Percentiles rank a stretch among this genome's conserved stretches.
phyloP scores from a whole-genome alignment of 2,329 filamentous ascomycete genomes.

The Fusarium buxicola region DNA sequence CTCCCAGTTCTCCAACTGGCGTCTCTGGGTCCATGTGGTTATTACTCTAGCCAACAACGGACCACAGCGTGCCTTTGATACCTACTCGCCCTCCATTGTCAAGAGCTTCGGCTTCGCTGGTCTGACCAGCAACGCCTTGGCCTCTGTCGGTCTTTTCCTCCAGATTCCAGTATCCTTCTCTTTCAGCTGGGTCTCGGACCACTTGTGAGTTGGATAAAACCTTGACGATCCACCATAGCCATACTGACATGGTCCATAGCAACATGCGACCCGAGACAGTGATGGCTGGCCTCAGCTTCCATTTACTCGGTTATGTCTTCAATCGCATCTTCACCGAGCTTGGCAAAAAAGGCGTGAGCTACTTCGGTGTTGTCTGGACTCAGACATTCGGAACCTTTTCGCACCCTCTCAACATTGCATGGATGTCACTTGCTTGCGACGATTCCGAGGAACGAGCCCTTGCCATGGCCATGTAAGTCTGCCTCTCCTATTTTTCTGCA shows the following conservation, averaged over 20 bases:
- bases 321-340: conserved; percentile 64
- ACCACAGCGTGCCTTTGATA: conserved; percentile 60
- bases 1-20: conserved; percentile 59
- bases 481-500: too few relatives aligned
- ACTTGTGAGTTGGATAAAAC: conserved; percentile 54
- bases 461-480: conserved; percentile 66
- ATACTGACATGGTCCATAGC: conserved; percentile 30
- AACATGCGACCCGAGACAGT: conserved; percentile 64
- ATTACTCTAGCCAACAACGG: conserved; percentile 63
- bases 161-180: conserved; percentile 63
- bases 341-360: conserved; percentile 55
- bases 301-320: conserved; percentile 64
- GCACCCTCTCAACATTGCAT: conserved; percentile 69
- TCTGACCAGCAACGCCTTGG: conserved; percentile 64
- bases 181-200: conserved; percentile 66
- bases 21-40: conserved; percentile 63
- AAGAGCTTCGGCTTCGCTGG: conserved; percentile 62
- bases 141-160: conserved; percentile 64
- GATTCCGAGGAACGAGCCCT: conserved; percentile 69
- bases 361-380: conserved; percentile 68
- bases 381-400: conserved; percentile 66
- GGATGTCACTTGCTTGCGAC: conserved; percentile 67
- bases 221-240: too few relatives aligned
- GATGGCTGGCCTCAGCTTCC: conserved; percentile 59
- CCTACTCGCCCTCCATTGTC: conserved; percentile 67